Percentiles rank a stretch among this genome's conserved stretches.
phyloP scores from a whole-genome alignment of 257 asterid genomes.

The Eustoma russellianum region DNA sequence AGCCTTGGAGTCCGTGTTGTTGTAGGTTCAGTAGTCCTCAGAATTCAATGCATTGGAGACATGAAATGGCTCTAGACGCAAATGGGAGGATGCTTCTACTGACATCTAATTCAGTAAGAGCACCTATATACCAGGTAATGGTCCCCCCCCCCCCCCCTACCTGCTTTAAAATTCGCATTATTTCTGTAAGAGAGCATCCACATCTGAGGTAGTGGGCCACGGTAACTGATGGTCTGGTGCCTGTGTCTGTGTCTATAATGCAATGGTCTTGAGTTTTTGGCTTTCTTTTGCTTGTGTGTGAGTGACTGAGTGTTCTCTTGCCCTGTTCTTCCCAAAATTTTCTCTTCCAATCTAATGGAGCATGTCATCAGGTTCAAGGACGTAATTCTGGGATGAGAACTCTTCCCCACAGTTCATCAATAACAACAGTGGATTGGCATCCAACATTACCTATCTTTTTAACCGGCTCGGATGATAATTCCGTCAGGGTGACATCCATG shows the following conservation, averaged over 20 bases:
- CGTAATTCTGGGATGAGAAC: constrained; percentile 49
- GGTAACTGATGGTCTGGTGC: too few relatives aligned
- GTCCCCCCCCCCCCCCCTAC: neutral
- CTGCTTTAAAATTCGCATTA: too few relatives aligned
- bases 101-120: constrained; percentile 60
- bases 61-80: constrained; percentile 81
- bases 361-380: constrained; percentile 48
- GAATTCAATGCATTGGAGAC: constrained; percentile 34
- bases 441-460: constrained; percentile 75
- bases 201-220: too few relatives aligned
- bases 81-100: constrained; percentile 71
- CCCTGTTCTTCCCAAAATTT: too few relatives aligned
- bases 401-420: constrained; percentile 53
- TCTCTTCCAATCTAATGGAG: neutral
- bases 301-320: neutral
- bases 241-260: too few relatives aligned
- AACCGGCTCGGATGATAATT: constrained; percentile 90
- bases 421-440: constrained; percentile 97
- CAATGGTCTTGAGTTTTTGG: too few relatives aligned
- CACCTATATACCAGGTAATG: constrained; percentile 82
- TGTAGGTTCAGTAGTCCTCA: constrained; percentile 55
- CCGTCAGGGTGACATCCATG: constrained; percentile 71
- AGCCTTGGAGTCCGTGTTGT: neutral
- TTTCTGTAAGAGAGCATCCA: too few relatives aligned
- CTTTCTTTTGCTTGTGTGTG: neutral